Conservation (phyloP, 1,284 basidiomycete genomes). For the Heliocybe sulcata region DNA sequence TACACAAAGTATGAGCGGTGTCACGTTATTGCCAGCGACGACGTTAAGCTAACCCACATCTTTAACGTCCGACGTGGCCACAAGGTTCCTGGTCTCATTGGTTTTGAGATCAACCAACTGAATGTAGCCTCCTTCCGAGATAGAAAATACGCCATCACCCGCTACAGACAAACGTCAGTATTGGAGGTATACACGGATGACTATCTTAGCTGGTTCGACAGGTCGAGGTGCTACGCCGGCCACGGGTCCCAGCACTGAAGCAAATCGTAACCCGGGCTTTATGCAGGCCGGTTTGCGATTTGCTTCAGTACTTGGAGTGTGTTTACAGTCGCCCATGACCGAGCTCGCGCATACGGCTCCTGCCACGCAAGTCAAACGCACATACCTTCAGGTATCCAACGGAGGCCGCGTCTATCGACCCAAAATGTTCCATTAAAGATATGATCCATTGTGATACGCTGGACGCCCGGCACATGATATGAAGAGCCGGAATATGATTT, state of each 20-base stretch:
- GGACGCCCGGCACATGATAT: constrained; percentile 44
- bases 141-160: constrained; percentile 86
- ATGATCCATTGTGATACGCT: constrained; percentile 79
- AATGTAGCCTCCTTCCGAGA: constrained; percentile 54
- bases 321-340: no score
- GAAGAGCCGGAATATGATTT: constrained; percentile 52
- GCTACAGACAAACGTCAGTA: constrained; percentile 34
- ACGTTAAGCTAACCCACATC: constrained; percentile 35
- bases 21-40: not conserved
- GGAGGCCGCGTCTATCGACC: constrained; percentile 36
- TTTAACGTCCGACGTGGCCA: constrained; percentile 49
- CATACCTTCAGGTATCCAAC: constrained; percentile 87
- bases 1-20: not conserved
- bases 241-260: no score
- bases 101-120: constrained; percentile 72
- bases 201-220: not conserved
- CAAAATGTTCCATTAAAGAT: constrained; percentile 86
- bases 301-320: no score
- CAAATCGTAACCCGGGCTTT: no score
- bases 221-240: no score
- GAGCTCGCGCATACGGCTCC: no score
- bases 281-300: no score
- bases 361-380: not conserved
- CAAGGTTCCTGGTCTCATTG: constrained; percentile 61
- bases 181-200: not conserved